Base-by-base conservation (phyloP, 148 eudicot genomes). In the Simmondsia chinensis region DNA sequence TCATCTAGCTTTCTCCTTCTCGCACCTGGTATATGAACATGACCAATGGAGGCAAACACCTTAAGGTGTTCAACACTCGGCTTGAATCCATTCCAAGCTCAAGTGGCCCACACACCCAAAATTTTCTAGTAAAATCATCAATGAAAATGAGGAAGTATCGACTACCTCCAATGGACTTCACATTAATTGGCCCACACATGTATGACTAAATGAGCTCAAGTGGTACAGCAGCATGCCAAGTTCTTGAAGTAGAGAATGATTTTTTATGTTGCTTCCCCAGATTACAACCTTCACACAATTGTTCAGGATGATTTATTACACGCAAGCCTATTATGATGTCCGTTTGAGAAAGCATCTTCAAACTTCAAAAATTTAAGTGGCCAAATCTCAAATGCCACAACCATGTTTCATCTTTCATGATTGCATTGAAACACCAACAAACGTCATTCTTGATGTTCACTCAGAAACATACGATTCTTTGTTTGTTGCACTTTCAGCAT, bases 361-460 rank as follows among this genome's bases (percentile, higher is more conserved):
- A 13, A 2, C 50, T n/a, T 2, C 15, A 0, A 1, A 25, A 26
- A 28, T 28, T 45, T 4, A 45, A 1, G n/a, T 45, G 34, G 3
- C 48, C 48, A 13, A 5, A 43, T 10, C 30, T 4, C 18, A 38
- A 3, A n/a, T n/a, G n/a, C n/a, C n/a, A n/a, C n/a, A n/a, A n/a
- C n/a, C n/a, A n/a, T n/a, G n/a, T n/a, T n/a, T 33, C 37, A 33
- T 33, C 37, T 33, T 33, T 33, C 17, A 38, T 38, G 10, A 38
- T 17, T 4, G 42, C 42, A 38, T 14, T 17, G 10, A n/a, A n/a
- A n/a, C n/a, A n/a, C n/a, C n/a, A n/a, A 17, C 17, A 17, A 4
- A 5, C 4, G 4, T 10, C 20, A 38, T 20, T 13, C 3, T 9
- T 0, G 31, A 46, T 46, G 2, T 46, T 14, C 29, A 46, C 6